Evolutionary conservation across 441 rosid species (phyloP).

Genomic region (Breynia disticha): DNA sequence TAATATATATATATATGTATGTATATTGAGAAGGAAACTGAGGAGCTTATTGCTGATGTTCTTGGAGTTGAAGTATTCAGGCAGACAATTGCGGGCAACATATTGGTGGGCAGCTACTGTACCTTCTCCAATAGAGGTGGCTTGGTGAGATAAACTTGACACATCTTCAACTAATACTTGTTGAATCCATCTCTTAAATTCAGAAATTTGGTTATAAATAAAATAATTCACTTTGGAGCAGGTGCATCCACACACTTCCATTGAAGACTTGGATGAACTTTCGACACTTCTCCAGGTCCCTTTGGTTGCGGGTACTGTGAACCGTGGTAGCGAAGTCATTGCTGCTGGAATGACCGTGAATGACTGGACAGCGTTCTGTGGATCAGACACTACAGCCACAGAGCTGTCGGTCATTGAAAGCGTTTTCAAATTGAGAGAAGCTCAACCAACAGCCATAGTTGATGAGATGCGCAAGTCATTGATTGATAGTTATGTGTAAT

Average conservation of each 20-base stretch:
- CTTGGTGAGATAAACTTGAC: slow-evolving; percentile 39
- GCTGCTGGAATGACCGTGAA: slow-evolving; percentile 78
- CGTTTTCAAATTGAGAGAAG: slow-evolving; percentile 86
- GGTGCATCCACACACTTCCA: slow-evolving; percentile 89
- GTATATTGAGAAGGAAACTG: slow-evolving; percentile 44
- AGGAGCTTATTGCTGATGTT: slow-evolving; percentile 78
- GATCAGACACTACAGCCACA: slow-evolving; percentile 85
- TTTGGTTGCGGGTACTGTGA: slow-evolving; percentile 84
- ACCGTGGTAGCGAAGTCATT: slow-evolving; percentile 86
- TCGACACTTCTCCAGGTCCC: slow-evolving; percentile 88
- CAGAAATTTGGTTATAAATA: no score
- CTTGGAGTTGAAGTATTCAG: slow-evolving; percentile 86
- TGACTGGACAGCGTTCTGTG: slow-evolving; percentile 89
- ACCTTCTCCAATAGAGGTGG: slow-evolving; percentile 75
- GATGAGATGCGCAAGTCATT: slow-evolving; percentile 90
- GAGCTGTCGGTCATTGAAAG: slow-evolving; percentile 81
- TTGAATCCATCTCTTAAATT: no score
- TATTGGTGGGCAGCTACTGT: slow-evolving; percentile 81
- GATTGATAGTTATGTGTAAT: slow-evolving; percentile 72
- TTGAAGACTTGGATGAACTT: slow-evolving; percentile 82
- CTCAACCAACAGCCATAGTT: slow-evolving; percentile 68
- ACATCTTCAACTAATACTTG: not conserved
- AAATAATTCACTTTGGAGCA: slow-evolving; percentile 16
- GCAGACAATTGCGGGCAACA: slow-evolving; percentile 83
- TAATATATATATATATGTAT: not conserved